Evolutionary conservation across 2,329 filamentous ascomycete species (phyloP).

Genomic region (Colletotrichum sp.): DNA sequence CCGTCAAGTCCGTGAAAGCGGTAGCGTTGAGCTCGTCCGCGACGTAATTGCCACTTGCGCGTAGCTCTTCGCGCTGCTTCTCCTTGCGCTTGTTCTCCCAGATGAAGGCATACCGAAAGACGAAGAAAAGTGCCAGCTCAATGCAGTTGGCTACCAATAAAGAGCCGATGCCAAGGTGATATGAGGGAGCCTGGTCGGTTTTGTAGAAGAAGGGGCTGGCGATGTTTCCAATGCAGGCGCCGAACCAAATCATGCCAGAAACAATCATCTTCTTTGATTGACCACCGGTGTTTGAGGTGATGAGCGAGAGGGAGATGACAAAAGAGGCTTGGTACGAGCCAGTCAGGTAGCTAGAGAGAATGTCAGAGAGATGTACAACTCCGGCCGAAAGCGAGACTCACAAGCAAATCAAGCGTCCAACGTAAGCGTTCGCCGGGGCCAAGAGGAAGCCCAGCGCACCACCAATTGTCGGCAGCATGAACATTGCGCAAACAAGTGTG

Average conservation of each 20-base stretch:
- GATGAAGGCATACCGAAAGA: conserved; percentile 41
- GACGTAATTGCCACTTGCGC: conserved; percentile 26
- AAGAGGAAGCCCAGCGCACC: conserved; percentile 64
- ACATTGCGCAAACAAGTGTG: conserved; percentile 58
- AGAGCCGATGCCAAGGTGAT: conserved; percentile 44
- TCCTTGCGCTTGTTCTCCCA: conserved; percentile 46
- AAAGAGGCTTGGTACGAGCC: conserved; percentile 45
- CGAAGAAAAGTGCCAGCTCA: conserved; percentile 41
- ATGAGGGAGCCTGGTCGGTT: conserved; percentile 50
- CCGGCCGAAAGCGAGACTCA: conserved; percentile 23
- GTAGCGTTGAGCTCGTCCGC: conserved; percentile 38
- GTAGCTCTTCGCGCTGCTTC: conserved; percentile 33
- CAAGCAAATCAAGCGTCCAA: conserved; percentile 62
- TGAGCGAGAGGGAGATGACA: conserved; percentile 46
- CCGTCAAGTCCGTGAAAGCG: conserved; percentile 46
- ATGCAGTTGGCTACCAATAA: conserved; percentile 45
- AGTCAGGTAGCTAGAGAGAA: conserved; percentile 32
- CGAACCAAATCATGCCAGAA: conserved; percentile 65
- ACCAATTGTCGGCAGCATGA: conserved; percentile 63
- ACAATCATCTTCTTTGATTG: conserved; percentile 70
- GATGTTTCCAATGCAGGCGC: conserved; percentile 66
- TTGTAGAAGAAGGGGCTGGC: conserved; percentile 68
- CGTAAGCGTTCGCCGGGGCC: conserved; percentile 51
- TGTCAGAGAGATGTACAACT: not conserved
- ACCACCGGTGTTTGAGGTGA: conserved; percentile 56